Evolutionary conservation across 2,329 filamentous ascomycete species (phyloP), one percentile per base, ranked within the genome.

Genomic region (Ophiosphaerella korrae): DNA sequence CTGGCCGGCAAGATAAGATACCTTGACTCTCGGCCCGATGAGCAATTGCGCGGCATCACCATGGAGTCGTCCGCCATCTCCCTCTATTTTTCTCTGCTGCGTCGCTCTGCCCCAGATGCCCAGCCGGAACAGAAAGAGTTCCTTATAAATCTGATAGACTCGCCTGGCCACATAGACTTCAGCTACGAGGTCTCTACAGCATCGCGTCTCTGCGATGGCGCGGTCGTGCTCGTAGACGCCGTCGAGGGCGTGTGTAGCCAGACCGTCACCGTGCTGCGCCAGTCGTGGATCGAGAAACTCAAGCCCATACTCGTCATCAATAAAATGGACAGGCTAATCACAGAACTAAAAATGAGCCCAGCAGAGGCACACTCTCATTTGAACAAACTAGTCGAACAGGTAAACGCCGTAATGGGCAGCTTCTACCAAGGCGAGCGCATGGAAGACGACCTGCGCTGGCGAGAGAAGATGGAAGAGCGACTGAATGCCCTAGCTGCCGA

Each of bases 31-130:
- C 83, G 94, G 37, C 93, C 93, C 1, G 94, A 99, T 75, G 94
- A 99, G 74, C 94, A 99, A 76, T 84, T 90, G 13, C 88, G 94
- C 59, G 94, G 94, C 49, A 99, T 99, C 70, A 99, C 94, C n/a
- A 99, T 99, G 94, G 94, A 99, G 74, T 97, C 94, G 0, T 97
- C 93, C 5, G 94, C 94, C 55, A 99, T 99, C 58, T 97, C 94
- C 0, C 81, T 99, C 31, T 95, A 89, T 76, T 99, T 99, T 74
- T 95, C 92, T 32, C 90, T 97, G 83, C 79, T 96, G 46, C 84
- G 92, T 61, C 85, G 90, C 61, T 79, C 84, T 33, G 80, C 84
- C 1, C 87, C 88, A 2, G 87, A 91, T 13, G 84, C 84, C 5
- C 70, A 80, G 12, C 88, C 90, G 0, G 83, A 87, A 64, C 82